Evolutionary conservation across 1,139 yeast species (phyloP), one percentile per base, ranked within the genome.

Genomic region (Ogataea hybrid): DNA sequence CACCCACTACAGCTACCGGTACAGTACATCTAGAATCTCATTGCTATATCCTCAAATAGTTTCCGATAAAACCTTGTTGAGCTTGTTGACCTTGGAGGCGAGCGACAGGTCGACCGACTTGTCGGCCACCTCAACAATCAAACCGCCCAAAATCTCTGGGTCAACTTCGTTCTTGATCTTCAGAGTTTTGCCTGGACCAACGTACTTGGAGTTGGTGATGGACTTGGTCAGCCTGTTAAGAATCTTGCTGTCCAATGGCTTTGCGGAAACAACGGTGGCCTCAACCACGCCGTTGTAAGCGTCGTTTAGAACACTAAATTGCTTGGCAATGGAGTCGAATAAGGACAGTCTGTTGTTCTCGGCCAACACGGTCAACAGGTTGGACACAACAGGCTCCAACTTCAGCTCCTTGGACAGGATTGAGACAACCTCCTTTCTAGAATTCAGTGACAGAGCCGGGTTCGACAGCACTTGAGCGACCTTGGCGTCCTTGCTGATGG

Each of bases 61-160:
- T 71, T 89, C 96, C 60, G 78, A 75, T 67, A 92, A 81, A 59
- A 86, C 80, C 70, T 85, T 81, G 84, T 94, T 92, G 71, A 90
- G 83, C 72, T 79, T 87, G 65, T 85, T 75, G 64, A 92, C 81
- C 77, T 84, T 89, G 63, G 87, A 70, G 49, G 92, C 75, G 58
- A 92, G 81, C 48, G 95, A 84, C 67, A 92, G 79, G 69, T 92
- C 99, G 58, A 89, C 96, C 51, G 97, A 90, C 69, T 84, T 87
- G 75, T 92, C 98, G 64, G 94, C 97, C 59, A 92, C 90, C 70
- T 90, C 96, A 49, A 92, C 96, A 57, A 94, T 73, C 67, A 92
- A 79, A 61, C 98, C 99, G 63, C 99, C 98, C 65, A 87, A 77
- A 62, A 92, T 86, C 53, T 86, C 95, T 53, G 96, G 88, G 73